Base-by-base conservation (phyloP, 2,329 filamentous ascomycete species). In the Fusarium heterosporum region DNA sequence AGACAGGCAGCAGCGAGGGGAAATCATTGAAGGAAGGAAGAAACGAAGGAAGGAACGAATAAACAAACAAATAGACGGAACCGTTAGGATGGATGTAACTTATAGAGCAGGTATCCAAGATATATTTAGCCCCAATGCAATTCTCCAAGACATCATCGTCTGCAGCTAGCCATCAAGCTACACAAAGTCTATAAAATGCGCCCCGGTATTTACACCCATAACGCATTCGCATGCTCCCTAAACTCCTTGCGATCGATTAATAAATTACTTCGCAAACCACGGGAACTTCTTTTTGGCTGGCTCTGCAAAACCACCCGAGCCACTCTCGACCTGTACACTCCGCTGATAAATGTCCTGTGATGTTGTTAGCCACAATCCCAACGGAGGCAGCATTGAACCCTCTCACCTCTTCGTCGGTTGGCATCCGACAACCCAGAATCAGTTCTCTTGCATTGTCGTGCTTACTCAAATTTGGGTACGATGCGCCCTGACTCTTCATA, bases 401-500 rank as follows among this genome's bases (percentile, higher is more conserved):
- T 81, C 90, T 81, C 79, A 97, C 94, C 82, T 97, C 95, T 72
- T 97, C 93, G 79, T 97, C 93, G 55, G 89, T 90, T 42, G 89
- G 84, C 80, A 97, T 90, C 73, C 89, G 89, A 69, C 92, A 91
- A 73, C 96, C 93, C 66, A 97, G 79, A 55, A 97, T 88, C 72
- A 97, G 78, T 71, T 92, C 89, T 72, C 89, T 85, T 6, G 92
- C 87, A 52, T 86, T 84, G 60, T 95, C 90, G 72, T 91, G 89
- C 72, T 85, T 89, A 32, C 83, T 81, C 64, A 95, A 81, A 64
- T 89, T 90, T 26, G 88, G 87, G 72, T 97, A 97, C 7, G 93
- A 89, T 47, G 89, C 89, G 53, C 92, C 91, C 78, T 98, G 94
- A 73, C 95, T 97, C 79, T 90, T 91, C 86, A 97, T 96, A 54